Percentiles rank a stretch among this genome's conserved stretches.
Conservation (phyloP, 2,329 filamentous ascomycete species). For the Xylariaceae sp. region DNA sequence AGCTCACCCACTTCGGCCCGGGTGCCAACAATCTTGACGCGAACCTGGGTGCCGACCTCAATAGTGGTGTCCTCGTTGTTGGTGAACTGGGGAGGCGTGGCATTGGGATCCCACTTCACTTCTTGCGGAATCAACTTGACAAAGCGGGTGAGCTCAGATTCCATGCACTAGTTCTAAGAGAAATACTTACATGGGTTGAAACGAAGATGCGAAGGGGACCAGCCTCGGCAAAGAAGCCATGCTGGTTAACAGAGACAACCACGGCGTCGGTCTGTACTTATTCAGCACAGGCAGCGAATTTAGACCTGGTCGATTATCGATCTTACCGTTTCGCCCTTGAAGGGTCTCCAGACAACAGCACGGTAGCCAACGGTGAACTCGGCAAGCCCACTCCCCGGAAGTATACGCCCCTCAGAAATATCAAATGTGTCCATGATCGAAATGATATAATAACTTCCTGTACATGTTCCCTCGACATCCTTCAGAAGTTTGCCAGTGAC, state of each 20-base stretch:
- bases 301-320: conserved; percentile 12
- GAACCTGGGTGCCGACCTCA: conserved; percentile 89
- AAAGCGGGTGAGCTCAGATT: conserved; percentile 29
- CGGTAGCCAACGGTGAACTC: conserved; percentile 95
- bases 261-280: conserved; percentile 81
- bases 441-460: conserved; percentile 95
- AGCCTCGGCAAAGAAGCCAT: conserved; percentile 87
- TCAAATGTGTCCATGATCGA: conserved; percentile 97
- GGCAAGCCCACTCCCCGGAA: conserved; percentile 87
- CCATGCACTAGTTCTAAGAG: conserved; percentile 3
- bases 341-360: conserved; percentile 95
- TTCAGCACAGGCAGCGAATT: conserved; percentile 28
- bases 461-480: conserved; percentile 94
- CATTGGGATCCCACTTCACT: conserved; percentile 93
- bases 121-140: conserved; percentile 83
- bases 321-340: conserved; percentile 95
- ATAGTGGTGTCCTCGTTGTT: conserved; percentile 94
- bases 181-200: conserved; percentile 69
- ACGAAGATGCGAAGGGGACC: conserved; percentile 80
- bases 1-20: conserved; percentile 92
- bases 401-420: conserved; percentile 88
- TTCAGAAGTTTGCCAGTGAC: conserved; percentile 87
- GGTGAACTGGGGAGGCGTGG: conserved; percentile 94
- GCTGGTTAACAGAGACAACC: conserved; percentile 86
- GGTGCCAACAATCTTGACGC: conserved; percentile 91